A percentile compares a stretch with the other conserved stretches of the same genome.
Evolutionary conservation across 2,329 filamentous ascomycete genomes (phyloP).

Genomic region (Xylaria arbuscula): DNA sequence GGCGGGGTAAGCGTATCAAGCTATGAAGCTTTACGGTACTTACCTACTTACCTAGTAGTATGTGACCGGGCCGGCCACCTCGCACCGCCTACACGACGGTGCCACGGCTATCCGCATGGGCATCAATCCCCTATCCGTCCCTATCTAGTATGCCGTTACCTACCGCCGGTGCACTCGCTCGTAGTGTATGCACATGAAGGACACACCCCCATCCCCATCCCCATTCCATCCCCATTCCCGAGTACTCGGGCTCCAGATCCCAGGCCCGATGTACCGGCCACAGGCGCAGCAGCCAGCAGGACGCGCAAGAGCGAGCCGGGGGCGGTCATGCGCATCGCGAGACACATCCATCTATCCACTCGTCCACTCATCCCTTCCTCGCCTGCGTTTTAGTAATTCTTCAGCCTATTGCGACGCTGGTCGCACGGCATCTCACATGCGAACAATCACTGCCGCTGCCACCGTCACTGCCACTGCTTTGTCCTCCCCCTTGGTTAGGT

Average conservation of each 20-base stretch:
- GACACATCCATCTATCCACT: not conserved
- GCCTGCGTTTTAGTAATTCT: not conserved
- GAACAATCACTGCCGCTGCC: constrained; percentile 15
- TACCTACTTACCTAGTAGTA: no score
- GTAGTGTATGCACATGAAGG: constrained; percentile 9
- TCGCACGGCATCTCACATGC: constrained; percentile 29
- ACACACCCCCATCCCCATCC: no score
- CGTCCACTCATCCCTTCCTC: no score
- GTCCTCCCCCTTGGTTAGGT: no score
- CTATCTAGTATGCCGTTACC: not conserved
- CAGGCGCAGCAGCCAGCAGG: constrained; percentile 28
- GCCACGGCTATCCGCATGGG: constrained; percentile 25
- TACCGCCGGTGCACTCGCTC: not conserved
- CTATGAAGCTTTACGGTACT: not conserved
- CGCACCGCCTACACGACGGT: constrained; percentile 20
- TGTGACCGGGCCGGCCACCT: not conserved
- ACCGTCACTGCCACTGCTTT: no score
- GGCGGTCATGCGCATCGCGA: constrained; percentile 23
- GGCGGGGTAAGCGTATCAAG: not conserved
- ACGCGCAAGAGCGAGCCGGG: constrained; percentile 23
- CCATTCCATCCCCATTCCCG: constrained; percentile 32
- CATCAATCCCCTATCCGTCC: not conserved
- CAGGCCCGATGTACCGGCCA: constrained; percentile 24
- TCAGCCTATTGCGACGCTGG: constrained; percentile 20
- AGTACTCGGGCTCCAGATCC: constrained; percentile 32